Percentiles rank a stretch among this genome's conserved stretches.
Conservation (phyloP, 345 rosid species). For the Gossypium longicalyx region DNA sequence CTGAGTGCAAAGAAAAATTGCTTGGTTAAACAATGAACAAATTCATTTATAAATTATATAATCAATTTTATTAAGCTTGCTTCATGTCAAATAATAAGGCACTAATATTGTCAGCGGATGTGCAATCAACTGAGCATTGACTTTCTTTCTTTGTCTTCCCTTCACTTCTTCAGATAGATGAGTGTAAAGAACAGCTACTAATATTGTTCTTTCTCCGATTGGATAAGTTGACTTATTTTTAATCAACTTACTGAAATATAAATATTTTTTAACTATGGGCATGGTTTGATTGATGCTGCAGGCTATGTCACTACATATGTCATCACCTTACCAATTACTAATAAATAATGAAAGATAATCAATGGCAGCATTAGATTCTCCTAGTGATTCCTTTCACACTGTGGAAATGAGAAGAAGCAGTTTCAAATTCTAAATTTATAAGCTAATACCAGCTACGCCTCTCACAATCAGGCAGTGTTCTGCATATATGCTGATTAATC, state of each 20-base stretch:
- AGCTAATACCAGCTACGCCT: background rate
- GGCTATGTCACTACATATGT: background rate
- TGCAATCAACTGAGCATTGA: background rate
- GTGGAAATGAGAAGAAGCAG: background rate
- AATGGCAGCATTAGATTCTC: slow-evolving; percentile 7
- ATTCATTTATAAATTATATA: background rate
- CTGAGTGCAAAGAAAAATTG: too few species aligned
- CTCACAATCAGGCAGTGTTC: background rate
- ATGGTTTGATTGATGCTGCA: background rate
- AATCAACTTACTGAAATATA: background rate
- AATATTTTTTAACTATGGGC: background rate
- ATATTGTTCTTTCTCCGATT: background rate
- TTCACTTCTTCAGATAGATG: background rate
- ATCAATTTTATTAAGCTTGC: background rate
- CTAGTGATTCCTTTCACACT: slow-evolving; percentile 1
- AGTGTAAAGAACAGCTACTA: background rate
- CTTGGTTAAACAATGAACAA: too few species aligned
- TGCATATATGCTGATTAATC: background rate
- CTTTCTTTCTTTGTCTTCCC: background rate
- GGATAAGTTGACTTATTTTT: background rate
- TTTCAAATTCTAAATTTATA: slow-evolving; percentile 5
- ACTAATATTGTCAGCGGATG: background rate
- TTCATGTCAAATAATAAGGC: background rate
- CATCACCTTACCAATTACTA: background rate
- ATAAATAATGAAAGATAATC: background rate